Base-by-base conservation (phyloP, 495 filamentous ascomycete species). In the Usnea hakonensis region DNA sequence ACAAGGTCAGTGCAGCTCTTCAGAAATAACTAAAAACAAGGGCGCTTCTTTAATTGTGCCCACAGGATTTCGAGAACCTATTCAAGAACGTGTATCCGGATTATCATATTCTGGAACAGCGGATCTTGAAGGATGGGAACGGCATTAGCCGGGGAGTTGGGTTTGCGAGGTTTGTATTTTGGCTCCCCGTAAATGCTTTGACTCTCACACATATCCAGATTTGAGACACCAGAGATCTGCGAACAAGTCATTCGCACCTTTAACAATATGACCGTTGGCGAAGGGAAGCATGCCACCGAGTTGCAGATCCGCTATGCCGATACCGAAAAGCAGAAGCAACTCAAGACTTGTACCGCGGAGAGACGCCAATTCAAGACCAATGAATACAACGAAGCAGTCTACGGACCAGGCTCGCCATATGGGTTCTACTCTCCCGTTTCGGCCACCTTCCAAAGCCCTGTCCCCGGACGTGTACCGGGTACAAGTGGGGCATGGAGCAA, bases 221-320 rank as follows among this genome's bases (percentile, higher is more conserved):
- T 99, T 68, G 90, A 95, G 70, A 82, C 78, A 61, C 94, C 90
- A 38, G 88, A 93, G 0, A 81, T 90, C 59, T 97, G 94, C 62
- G 90, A 97, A 65, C 82, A 87, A 58, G 83, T 97, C 59, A 87
- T 99, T 73, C 74, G 76, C 62, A 86, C 89, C 43, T 99, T 88
- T 75, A 88, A 95, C 75, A 89, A 89, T 55, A 84, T 82, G 60
- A 69, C 79, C 35, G 77, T 85, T 64, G 81, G 80, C 55, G 80
- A 87, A 66, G 86, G 85, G 57, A 84, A 87, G 44, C 86, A 92
- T 67, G 82, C 82, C 36, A 82, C 91, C 40, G 82, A 88, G 59
- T 83, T 99, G 70, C 90, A 97, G 74, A 87, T 99, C 67, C 93
- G 94, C 57, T 97, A 94, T 72, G 93, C 94, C 57, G 94, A 99